Conservation (phyloP, 179 eudicot genomes). For the Carnegiea gigantea region DNA sequence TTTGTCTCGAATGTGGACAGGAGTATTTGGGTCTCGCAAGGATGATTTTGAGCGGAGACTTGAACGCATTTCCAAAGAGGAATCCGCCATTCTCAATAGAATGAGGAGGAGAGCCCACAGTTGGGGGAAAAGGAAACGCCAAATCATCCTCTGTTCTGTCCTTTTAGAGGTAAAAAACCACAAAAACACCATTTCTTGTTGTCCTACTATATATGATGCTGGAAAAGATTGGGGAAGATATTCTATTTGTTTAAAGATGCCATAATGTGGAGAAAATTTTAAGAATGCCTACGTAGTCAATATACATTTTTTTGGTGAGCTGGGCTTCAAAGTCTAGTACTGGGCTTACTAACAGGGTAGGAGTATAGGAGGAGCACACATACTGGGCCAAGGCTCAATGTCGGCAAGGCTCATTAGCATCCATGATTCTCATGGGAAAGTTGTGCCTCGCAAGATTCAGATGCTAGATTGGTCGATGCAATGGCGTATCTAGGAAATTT, state of each 20-base stretch:
- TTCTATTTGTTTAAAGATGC: neutral
- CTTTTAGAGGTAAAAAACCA: slow-evolving; percentile 50
- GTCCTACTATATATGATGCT: neutral
- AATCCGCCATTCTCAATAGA: slow-evolving; percentile 52
- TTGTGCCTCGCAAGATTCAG: no score
- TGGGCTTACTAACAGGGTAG: no score
- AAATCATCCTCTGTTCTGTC: slow-evolving; percentile 52
- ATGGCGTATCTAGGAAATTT: no score
- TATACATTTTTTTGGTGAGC: no score
- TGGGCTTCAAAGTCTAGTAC: no score
- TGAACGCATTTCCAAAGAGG: slow-evolving; percentile 69
- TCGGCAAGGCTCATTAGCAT: no score
- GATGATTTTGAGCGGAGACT: slow-evolving; percentile 73
- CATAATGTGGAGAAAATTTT: neutral
- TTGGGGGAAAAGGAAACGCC: slow-evolving; percentile 48
- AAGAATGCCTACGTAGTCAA: no score
- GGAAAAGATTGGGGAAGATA: neutral
- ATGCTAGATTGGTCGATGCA: no score
- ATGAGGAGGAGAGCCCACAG: slow-evolving; percentile 56
- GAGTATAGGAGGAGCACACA: no score
- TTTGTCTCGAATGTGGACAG: slow-evolving; percentile 59
- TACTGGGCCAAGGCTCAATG: no score
- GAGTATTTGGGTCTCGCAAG: slow-evolving; percentile 46
- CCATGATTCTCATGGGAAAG: no score
- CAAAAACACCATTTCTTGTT: neutral